Evolutionary conservation across 371 early-diverging fungal genomes (phyloP).

Genomic region (Mortierella sp.): DNA sequence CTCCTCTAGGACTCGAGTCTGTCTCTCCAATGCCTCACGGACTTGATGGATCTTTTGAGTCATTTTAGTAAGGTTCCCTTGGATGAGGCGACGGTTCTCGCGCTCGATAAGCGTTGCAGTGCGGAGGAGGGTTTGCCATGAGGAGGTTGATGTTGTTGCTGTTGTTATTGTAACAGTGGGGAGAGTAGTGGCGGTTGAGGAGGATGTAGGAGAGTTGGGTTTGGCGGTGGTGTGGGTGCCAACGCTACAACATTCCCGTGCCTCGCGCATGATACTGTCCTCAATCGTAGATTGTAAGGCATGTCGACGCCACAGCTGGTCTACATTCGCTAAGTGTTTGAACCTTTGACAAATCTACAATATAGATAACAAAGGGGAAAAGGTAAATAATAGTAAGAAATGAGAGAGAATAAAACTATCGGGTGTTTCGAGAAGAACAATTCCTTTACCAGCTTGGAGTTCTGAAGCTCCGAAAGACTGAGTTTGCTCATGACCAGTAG

Average conservation of each 20-base stretch:
- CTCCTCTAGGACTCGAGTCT: conserved; percentile 37
- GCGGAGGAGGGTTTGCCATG: conserved; percentile 2
- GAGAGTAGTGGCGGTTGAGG: background rate
- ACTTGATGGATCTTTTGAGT: conserved; percentile 37
- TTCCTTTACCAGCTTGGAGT: conserved; percentile 26
- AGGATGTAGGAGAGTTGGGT: background rate
- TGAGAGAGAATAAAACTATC: too few species aligned
- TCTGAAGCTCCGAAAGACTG: conserved; percentile 22
- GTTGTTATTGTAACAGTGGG: too few species aligned
- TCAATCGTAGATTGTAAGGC: conserved; percentile 13
- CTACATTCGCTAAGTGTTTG: conserved; percentile 32
- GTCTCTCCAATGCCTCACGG: conserved; percentile 32
- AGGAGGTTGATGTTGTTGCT: background rate
- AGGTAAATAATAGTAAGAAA: background rate
- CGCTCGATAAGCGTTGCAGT: conserved; percentile 39
- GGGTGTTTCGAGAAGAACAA: background rate
- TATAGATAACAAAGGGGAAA: background rate
- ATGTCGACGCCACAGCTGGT: conserved; percentile 40
- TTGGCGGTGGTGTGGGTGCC: background rate
- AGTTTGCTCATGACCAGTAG: conserved; percentile 28
- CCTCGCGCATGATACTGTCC: conserved; percentile 16
- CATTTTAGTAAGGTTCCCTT: conserved; percentile 28
- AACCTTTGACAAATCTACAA: conserved; percentile 31
- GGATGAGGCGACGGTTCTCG: conserved; percentile 28
- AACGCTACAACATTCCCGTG: conserved; percentile 16